Evolutionary conservation across 2,329 filamentous ascomycete species (phyloP).

Genomic region (Knoxdaviesia proteae): DNA sequence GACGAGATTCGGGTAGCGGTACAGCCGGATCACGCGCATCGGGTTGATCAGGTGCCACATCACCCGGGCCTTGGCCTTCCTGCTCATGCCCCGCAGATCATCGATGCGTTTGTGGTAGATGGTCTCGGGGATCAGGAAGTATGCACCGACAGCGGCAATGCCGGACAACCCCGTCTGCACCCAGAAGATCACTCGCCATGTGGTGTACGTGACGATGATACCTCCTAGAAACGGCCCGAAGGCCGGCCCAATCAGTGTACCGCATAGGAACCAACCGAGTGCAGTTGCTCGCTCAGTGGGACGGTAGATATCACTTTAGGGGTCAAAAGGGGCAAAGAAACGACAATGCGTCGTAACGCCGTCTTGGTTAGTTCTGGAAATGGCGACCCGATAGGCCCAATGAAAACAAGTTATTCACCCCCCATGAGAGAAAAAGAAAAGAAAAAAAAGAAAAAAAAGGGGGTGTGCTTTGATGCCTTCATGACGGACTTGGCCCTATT

Average conservation of each 20-base stretch:
- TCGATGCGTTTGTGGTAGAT: constrained; percentile 42
- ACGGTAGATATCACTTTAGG: constrained; percentile 33
- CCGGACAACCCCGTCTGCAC: constrained; percentile 50
- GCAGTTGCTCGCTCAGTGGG: constrained; percentile 51
- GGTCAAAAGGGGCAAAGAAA: no score
- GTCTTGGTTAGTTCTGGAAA: no score
- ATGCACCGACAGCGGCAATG: constrained; percentile 33
- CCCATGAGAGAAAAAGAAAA: not conserved
- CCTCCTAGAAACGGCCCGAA: constrained; percentile 53
- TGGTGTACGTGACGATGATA: constrained; percentile 53
- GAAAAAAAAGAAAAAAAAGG: no score
- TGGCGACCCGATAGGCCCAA: no score
- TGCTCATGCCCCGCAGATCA: constrained; percentile 35
- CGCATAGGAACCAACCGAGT: constrained; percentile 51
- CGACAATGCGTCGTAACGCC: no score
- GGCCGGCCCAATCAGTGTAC: constrained; percentile 51
- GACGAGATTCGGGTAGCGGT: constrained; percentile 48
- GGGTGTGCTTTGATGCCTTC: no score
- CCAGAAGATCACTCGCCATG: constrained; percentile 62
- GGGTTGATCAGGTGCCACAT: constrained; percentile 48
- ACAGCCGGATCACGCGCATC: constrained; percentile 38
- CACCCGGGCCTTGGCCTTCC: constrained; percentile 25
- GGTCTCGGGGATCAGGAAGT: constrained; percentile 52
- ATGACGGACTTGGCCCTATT: no score
- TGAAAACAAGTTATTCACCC: not conserved